These are phyloP conservation scores for Priceomyces fermenticarens DNA, from an alignment of 805 yeast species.

Conservation along the genomic window DNA sequence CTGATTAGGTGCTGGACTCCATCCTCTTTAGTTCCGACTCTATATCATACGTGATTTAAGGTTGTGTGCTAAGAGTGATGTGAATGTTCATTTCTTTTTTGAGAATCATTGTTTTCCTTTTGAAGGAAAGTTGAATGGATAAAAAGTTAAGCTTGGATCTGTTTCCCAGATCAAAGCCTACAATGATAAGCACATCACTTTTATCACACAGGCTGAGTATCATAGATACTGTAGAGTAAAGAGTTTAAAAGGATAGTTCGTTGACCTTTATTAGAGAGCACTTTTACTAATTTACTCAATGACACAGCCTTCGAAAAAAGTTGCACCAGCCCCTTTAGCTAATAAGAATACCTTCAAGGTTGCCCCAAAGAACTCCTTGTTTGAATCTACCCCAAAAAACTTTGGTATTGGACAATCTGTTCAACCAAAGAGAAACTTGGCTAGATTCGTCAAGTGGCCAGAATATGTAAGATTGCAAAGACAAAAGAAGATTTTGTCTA, in stretches of 20 bases:
- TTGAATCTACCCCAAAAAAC: slow-evolving; percentile 78
- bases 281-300: slow-evolving; percentile 36
- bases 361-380: slow-evolving; percentile 28
- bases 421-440: slow-evolving; percentile 94
- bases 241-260: slow-evolving; percentile 22
- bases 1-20: slow-evolving; percentile 23
- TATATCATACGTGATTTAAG: slow-evolving; percentile 9
- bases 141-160: slow-evolving; percentile 2
- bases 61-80: slow-evolving; percentile 26
- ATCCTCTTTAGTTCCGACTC: slow-evolving; percentile 17
- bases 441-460: slow-evolving; percentile 99
- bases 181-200: slow-evolving; percentile 29
- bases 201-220: slow-evolving; percentile 45
- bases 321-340: slow-evolving; percentile 48
- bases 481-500: slow-evolving; percentile 92
- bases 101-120: slow-evolving; percentile 6
- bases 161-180: background rate
- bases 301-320: slow-evolving; percentile 58
- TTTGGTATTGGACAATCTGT: slow-evolving; percentile 95
- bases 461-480: slow-evolving; percentile 97
- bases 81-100: slow-evolving; percentile 7
- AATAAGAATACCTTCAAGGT: slow-evolving; percentile 28
- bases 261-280: slow-evolving; percentile 22
- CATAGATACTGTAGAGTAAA: slow-evolving; percentile 40
- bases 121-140: slow-evolving; percentile 1